Evolutionary conservation across 225 moss, liverwort and hornwort genomes (phyloP), one percentile per base, ranked within the genome.

Genomic region (Straminergon stramineum): DNA sequence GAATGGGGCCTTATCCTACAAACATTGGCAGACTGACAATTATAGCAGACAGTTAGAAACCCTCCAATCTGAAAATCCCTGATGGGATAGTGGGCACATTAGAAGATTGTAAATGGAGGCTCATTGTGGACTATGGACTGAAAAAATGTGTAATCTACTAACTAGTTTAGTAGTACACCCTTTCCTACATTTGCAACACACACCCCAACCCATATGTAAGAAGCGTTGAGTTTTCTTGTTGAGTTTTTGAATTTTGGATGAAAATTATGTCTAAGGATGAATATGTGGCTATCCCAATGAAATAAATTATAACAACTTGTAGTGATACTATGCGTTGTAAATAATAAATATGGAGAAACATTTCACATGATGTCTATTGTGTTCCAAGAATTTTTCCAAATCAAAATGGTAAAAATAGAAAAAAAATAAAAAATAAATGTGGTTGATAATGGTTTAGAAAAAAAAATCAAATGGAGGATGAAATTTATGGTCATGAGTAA

Each of bases 401-500:
- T 13, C 7, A n/a, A 69, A 69, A n/a, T n/a, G n/a, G n/a, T n/a
- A n/a, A n/a, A n/a, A n/a, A n/a, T n/a, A n/a, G n/a, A n/a, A n/a
- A n/a, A n/a, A n/a, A n/a, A n/a, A n/a, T n/a, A n/a, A n/a, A n/a
- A n/a, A n/a, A n/a, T n/a, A n/a, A n/a, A 45, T 17, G 10, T 45
- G 6, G 9, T 1, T 28, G 0, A 30, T 30, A 45, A 30, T 45
- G 3, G 10, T 30, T 28, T 28, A 9, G 2, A 30, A 10, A 5
- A 45, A 2, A 2, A 2, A n/a, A n/a, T n/a, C n/a, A n/a, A n/a
- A n/a, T n/a, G n/a, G 9, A 43, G 1, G 16, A 45, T 10, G 4
- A 28, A 45, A 17, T 41, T 71, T 26, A 15, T 43, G 5, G 16
- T 71, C 15, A 43, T 14, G 10, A 45, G 3, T 10, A 4, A 48